Percentiles rank a stretch among this genome's conserved stretches.
Evolutionary conservation across 768 basidiomycete species (phyloP).

Genomic region (Boletus vermiculosoides): DNA sequence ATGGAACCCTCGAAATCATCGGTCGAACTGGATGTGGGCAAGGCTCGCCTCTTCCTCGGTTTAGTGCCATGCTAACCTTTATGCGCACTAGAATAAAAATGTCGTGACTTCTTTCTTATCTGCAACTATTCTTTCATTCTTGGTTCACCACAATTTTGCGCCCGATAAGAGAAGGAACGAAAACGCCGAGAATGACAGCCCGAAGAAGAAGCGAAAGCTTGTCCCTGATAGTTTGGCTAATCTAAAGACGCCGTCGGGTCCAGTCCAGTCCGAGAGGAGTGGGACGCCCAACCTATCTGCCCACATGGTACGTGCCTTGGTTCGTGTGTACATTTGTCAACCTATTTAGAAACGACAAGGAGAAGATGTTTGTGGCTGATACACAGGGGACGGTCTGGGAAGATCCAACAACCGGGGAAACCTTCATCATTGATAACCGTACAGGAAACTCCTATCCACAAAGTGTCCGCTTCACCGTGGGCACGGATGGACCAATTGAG

Average conservation of each 20-base stretch:
- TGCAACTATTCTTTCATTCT: constrained; percentile 57
- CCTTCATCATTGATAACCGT: constrained; percentile 59
- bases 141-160: constrained; percentile 61
- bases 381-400: constrained; percentile 43
- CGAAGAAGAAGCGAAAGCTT: constrained; percentile 54
- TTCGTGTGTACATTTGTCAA: constrained; percentile 2
- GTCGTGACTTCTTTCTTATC: constrained; percentile 55
- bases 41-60: constrained; percentile 8
- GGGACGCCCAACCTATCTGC: constrained; percentile 7
- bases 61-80: constrained; percentile 10
- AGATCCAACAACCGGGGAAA: constrained; percentile 60
- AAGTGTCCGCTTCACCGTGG: constrained; percentile 13
- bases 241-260: constrained; percentile 4
- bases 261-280: constrained; percentile 6
- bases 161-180: constrained; percentile 19
- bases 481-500: constrained; percentile 7
- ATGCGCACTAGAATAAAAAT: constrained; percentile 51
- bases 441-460: constrained; percentile 65
- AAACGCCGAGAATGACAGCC: constrained; percentile 27
- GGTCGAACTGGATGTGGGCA: constrained; percentile 65
- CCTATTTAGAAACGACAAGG: constrained; percentile 17
- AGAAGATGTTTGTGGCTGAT: constrained; percentile 32
- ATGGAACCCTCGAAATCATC: constrained; percentile 74
- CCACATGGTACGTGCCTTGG: constrained; percentile 21
- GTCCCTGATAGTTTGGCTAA: constrained; percentile 18